Conservation (phyloP, 2,329 filamentous ascomycete species). For the Neofusicoccum ribis region DNA sequence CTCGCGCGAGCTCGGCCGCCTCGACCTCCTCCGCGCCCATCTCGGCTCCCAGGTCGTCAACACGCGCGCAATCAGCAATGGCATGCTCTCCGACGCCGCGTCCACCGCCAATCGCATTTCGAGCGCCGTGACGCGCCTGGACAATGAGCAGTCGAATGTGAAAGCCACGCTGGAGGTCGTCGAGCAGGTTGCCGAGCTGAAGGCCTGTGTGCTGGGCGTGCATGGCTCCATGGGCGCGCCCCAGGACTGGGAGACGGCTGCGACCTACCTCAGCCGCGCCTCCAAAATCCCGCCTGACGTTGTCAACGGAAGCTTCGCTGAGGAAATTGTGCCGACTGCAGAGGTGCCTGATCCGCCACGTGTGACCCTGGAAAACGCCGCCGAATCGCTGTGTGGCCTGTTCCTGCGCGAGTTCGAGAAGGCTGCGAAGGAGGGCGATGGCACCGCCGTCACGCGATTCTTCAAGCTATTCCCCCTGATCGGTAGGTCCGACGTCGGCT, state of each 20-base stretch:
- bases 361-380: slow-evolving; percentile 81
- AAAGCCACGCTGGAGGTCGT: slow-evolving; percentile 89
- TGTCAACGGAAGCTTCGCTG: slow-evolving; percentile 80
- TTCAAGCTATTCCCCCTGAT: slow-evolving; percentile 98
- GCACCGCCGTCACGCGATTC: slow-evolving; percentile 86
- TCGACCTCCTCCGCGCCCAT: slow-evolving; percentile 86
- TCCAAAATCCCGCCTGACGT: slow-evolving; percentile 79
- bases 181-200: slow-evolving; percentile 94
- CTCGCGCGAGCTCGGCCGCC: slow-evolving; percentile 78
- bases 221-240: slow-evolving; percentile 95
- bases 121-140: slow-evolving; percentile 80
- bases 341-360: slow-evolving; percentile 92
- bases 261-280: slow-evolving; percentile 82
- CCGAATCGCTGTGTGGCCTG: slow-evolving; percentile 83
- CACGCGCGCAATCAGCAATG: slow-evolving; percentile 79
- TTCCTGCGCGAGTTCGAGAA: slow-evolving; percentile 95
- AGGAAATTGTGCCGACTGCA: slow-evolving; percentile 88
- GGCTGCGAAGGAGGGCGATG: slow-evolving; percentile 83
- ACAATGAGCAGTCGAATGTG: slow-evolving; percentile 87
- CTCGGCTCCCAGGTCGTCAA: slow-evolving; percentile 84
- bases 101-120: slow-evolving; percentile 84
- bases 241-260: slow-evolving; percentile 97
- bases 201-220: slow-evolving; percentile 92
- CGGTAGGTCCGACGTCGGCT: slow-evolving; percentile 79
- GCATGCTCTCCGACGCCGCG: slow-evolving; percentile 85